Conservation (phyloP, 768 basidiomycete species). For the Boletellus ananas region DNA sequence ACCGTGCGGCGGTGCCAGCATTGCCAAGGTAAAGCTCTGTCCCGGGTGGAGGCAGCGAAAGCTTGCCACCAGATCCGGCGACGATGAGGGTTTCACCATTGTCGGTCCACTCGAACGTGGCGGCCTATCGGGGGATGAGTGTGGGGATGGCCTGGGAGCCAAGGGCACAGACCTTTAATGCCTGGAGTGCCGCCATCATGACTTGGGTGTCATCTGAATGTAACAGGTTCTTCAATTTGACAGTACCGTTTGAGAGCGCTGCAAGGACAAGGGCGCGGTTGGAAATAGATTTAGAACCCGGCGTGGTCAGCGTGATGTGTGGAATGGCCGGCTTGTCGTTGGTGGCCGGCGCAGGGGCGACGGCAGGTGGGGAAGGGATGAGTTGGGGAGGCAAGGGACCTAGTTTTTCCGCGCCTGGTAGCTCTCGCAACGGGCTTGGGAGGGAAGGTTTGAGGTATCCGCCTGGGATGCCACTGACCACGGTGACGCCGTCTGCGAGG, state of each 20-base stretch:
- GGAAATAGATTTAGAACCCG: constrained; percentile 94
- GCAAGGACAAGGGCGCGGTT: constrained; percentile 93
- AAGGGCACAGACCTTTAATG: constrained; percentile 61
- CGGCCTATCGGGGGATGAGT: constrained; percentile 54
- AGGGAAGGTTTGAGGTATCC: constrained; percentile 36
- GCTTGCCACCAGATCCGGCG: constrained; percentile 75
- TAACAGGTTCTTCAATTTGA: constrained; percentile 82
- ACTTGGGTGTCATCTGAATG: constrained; percentile 99
- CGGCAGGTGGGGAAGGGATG: constrained; percentile 3
- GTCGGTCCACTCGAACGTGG: constrained; percentile 92
- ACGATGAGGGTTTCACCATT: constrained; percentile 94
- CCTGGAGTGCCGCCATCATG: constrained; percentile 93
- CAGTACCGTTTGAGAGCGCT: constrained; percentile 84
- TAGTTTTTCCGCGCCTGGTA: constrained; percentile 14
- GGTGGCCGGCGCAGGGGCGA: neutral
- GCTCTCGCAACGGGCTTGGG: constrained; percentile 38
- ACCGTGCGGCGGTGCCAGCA: constrained; percentile 96
- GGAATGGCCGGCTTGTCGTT: constrained; percentile 8
- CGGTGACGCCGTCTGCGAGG: constrained; percentile 73
- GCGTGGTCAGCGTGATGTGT: constrained; percentile 75
- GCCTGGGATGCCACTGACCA: constrained; percentile 62
- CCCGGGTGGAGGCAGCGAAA: constrained; percentile 71
- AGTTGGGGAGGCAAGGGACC: constrained; percentile 22
- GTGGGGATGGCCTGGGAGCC: neutral
- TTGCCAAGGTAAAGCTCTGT: constrained; percentile 95